phyloP scores from a whole-genome alignment of 192 early-diverging fungal species.

The Gaertneriomyces semiglobifer region DNA sequence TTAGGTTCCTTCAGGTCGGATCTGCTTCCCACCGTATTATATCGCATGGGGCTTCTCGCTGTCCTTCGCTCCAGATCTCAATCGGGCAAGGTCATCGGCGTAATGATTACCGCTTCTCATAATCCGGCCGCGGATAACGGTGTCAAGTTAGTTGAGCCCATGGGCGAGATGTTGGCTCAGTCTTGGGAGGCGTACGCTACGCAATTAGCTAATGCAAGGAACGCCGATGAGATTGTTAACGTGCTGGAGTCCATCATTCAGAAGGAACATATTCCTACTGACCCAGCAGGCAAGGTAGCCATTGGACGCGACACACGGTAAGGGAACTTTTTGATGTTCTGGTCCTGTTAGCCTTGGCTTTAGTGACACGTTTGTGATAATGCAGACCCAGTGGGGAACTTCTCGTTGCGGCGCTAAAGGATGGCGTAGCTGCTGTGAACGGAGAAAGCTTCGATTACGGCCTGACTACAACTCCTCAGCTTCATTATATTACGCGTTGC shows the following conservation, averaged over 20 bases:
- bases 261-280: constrained; percentile 68
- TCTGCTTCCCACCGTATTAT: constrained; percentile 88
- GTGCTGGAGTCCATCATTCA: constrained; percentile 63
- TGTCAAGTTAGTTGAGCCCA: constrained; percentile 95
- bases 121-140: constrained; percentile 97
- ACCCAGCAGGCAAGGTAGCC: constrained; percentile 66
- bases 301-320: constrained; percentile 91
- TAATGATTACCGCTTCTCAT: constrained; percentile 99
- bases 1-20: constrained; percentile 59
- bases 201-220: constrained; percentile 76
- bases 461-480: constrained; percentile 91
- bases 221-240: constrained; percentile 57
- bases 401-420: constrained; percentile 74
- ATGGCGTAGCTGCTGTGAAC: constrained; percentile 73
- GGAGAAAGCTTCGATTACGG: constrained; percentile 76
- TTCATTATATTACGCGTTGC: constrained; percentile 91
- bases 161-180: constrained; percentile 97
- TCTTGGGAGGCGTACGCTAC: constrained; percentile 94
- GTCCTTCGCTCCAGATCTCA: constrained; percentile 87
- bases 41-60: constrained; percentile 86
- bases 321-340: not conserved
- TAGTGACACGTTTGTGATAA: not conserved
- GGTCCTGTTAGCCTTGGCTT: not conserved
- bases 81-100: constrained; percentile 79
- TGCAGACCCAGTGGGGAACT: constrained; percentile 79